Evolutionary conservation across 352 stramenopile genomes (phyloP), one percentile per base, ranked within the genome.

Genomic region (Globisporangium nodosum): DNA sequence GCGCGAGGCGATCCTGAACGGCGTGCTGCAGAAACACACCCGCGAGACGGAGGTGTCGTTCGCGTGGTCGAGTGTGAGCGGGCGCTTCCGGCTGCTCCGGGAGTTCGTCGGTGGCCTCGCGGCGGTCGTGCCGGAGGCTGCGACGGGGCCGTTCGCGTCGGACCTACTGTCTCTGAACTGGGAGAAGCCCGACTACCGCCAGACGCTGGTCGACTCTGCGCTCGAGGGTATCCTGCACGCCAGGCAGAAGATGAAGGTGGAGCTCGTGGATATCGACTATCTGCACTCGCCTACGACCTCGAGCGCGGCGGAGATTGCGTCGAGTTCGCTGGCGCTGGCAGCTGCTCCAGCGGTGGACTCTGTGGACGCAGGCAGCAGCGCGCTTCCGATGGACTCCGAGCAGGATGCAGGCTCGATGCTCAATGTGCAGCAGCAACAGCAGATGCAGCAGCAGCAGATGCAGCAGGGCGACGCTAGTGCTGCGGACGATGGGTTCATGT

Each of bases 181-280:
- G 76, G 78, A 85, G 55, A 88, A 85, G 56, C 73, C 73, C 16
- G 76, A 85, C 62, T 84, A 84, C 45, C 74, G 72, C 4, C 64
- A 82, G 61, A 79, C 75, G 16, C 76, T 78, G 66, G 56, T 88
- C 15, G 75, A 88, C 61, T 82, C 86, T 49, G 66, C 75, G 20
- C 70, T 88, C 21, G 78, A 88, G 57, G 78, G 78, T 3, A 86
- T 88, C 43, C 61, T 88, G 43, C 78, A 88, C 60, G 75, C 78
- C n/a, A 70, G 77, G 35, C 78, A 86, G 64, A 87, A 87, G 63
- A 60, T 73, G 62, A 78, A 77, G 40, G 70, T 87, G 11, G 77
- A 87, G 54, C 64, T 87, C 35, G 76, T 87, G 30, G 76, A 85
- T 33, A 62, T 83, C 31, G 70, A 80, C 53, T 76, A 70, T 52